Base-by-base conservation (phyloP, 2,329 filamentous ascomycete genomes). In the Cordyceps fumosorosea region DNA sequence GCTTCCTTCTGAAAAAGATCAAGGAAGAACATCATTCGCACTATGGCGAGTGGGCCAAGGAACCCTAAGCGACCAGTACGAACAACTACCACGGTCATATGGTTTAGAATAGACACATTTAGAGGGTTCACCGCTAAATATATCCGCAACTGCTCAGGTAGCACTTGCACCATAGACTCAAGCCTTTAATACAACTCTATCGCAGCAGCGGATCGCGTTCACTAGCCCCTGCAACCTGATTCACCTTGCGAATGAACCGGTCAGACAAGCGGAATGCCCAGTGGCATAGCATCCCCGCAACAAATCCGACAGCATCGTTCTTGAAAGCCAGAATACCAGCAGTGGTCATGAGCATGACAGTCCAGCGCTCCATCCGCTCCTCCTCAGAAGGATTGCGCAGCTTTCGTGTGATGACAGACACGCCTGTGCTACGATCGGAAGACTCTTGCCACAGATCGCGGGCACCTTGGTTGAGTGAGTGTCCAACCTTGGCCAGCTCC, bases 221-320 rank as follows among this genome's bases (percentile, higher is more conserved):
- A 18, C 63, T 66, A n/a, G 67, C 57, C 56, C 65, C 48, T 63
- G 62, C 1, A 64, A 64, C 34, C 16, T 65, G 54, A 14, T 64
- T 65, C 50, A 73, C 71, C 71, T 77, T 76, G 58, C 77, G 75
- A 1, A 71, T 67, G 64, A 82, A 37, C 66, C 75, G 73, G 68
- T 79, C 78, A 0, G 76, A 73, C 65, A 82, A 51, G 65, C 75
- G 72, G 70, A 92, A 89, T 0, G 85, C 84, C 75, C 83, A 88
- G 74, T 93, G 86, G 72, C 91, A 96, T 3, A 90, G 72, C 80
- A 96, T 84, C 0, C 93, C 93, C 0, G 89, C 90, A 16, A 89
- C 64, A 69, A 97, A 96, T 0, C 93, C 93, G 6, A 96, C 84
- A 0, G 88, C 92, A 74, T 96, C 93, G 70, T 97, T 98, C 73